A percentile compares a stretch with the other conserved stretches of the same genome.
Evolutionary conservation across 768 basidiomycete genomes (phyloP).

Genomic region (Serendipita vermifera): DNA sequence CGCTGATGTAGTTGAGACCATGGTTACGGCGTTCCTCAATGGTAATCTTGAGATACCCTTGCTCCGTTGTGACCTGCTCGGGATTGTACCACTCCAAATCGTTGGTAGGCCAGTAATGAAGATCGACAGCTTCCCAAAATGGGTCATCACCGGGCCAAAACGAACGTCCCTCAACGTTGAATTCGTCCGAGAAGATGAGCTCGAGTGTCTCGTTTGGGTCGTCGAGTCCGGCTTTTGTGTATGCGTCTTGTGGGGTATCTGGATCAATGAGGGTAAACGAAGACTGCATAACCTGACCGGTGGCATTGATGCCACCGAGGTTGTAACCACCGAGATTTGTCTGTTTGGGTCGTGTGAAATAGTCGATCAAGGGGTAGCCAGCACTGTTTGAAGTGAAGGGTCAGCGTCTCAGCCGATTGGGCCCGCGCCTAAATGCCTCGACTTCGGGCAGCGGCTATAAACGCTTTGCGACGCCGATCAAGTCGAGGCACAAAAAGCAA

Average conservation of each 20-base stretch:
- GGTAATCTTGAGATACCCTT: constrained; percentile 66
- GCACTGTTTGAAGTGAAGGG: too few species aligned
- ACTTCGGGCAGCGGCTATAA: too few species aligned
- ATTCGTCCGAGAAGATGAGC: constrained; percentile 28
- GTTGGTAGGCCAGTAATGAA: constrained; percentile 26
- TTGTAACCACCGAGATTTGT: constrained; percentile 46
- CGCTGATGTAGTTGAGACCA: constrained; percentile 58
- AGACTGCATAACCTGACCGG: constrained; percentile 15
- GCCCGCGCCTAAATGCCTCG: too few species aligned
- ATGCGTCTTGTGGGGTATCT: constrained; percentile 25
- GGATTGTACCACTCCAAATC: constrained; percentile 48
- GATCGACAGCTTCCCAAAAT: constrained; percentile 32
- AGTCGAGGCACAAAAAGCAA: too few species aligned
- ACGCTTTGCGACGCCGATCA: too few species aligned
- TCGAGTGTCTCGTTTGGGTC: constrained; percentile 25
- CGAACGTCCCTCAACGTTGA: constrained; percentile 25
- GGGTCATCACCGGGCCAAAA: constrained; percentile 28
- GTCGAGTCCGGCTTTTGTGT: constrained; percentile 21
- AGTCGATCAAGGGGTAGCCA: constrained; percentile 20
- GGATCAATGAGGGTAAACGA: constrained; percentile 24
- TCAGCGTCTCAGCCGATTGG: too few species aligned
- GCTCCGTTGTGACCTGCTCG: constrained; percentile 54
- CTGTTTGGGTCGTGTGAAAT: constrained; percentile 10
- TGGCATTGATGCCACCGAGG: constrained; percentile 68
- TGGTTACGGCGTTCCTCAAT: constrained; percentile 49